Evolutionary conservation across 1,284 basidiomycete genomes (phyloP), one percentile per base, ranked within the genome.

Genomic region (Clitocybe nebularis): DNA sequence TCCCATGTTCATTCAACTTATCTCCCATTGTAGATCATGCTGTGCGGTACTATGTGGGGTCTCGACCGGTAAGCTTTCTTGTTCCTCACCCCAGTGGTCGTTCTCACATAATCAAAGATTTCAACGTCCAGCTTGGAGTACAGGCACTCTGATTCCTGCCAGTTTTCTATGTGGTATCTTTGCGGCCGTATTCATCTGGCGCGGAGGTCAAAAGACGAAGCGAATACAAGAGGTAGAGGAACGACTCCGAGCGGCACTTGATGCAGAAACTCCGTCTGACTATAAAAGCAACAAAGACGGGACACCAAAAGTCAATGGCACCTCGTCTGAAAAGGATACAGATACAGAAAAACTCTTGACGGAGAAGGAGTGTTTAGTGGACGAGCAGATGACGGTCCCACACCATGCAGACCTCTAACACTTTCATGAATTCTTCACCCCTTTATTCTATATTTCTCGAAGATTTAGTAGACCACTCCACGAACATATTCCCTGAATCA

Each of bases 31-130:
- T 43, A 82, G 74, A 67, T 73, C 44, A 72, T 87, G n/a, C 66
- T 89, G 8, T 88, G 86, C 52, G 85, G 77, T 2, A 81, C 77
- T 29, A 93, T 93, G 81, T 93, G 90, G 91, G 76, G 84, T 2
- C 61, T 93, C 55, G 78, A 84, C 55, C 66, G 80, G 72, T 75
- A 51, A 46, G 61, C 44, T 5, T 22, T 33, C 13, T 10, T 13
- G 13, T 17, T 2, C 23, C 14, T 13, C 34, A 32, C 9, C 25
- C 10, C 11, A n/a, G 26, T 24, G 8, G 16, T 22, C 47, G 44
- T 35, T 3, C 28, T 45, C 16, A 46, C 20, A 34, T 4, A 14
- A n/a, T 21, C 6, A 38, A 19, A 79, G 77, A 22, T 82, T 82
- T 53, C 49, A 74, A 45, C 74, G 82, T 16, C 82, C 82, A 3